A percentile compares a stretch with the other conserved stretches of the same genome.
Evolutionary conservation across 495 filamentous ascomycete genomes (phyloP).

Genomic region (Penicillium pancosmium): DNA sequence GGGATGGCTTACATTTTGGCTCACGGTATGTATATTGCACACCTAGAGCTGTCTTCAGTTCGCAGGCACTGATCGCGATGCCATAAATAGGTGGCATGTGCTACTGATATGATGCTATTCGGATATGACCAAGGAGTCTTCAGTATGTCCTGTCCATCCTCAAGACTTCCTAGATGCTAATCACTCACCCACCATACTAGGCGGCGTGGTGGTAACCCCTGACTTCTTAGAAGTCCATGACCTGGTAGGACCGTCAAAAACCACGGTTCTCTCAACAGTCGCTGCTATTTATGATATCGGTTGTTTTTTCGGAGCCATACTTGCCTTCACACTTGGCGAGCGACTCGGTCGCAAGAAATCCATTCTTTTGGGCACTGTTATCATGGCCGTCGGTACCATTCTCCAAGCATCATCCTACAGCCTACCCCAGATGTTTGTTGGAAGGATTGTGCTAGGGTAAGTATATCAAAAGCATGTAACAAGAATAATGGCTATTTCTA

Average conservation of each 20-base stretch:
- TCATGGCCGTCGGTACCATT: slow-evolving; percentile 1
- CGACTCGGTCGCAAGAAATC: slow-evolving; percentile 3
- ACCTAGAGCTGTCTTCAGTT: background rate
- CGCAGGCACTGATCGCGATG: background rate
- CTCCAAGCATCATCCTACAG: slow-evolving; percentile 4
- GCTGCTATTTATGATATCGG: slow-evolving; percentile 6
- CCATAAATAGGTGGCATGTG: background rate
- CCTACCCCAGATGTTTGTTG: background rate
- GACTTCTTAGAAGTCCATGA: slow-evolving; percentile 9
- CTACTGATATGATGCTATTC: slow-evolving; percentile 9
- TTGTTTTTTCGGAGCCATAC: slow-evolving; percentile 8
- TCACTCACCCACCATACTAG: background rate
- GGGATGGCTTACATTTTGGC: slow-evolving; percentile 8
- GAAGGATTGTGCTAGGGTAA: background rate
- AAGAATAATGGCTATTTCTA: background rate
- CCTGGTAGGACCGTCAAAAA: slow-evolving; percentile 2
- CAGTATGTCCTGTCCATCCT: background rate
- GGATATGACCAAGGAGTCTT: slow-evolving; percentile 9
- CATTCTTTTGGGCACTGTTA: slow-evolving; percentile 7
- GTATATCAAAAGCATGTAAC: background rate
- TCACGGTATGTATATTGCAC: slow-evolving; percentile 2
- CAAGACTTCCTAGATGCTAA: background rate
- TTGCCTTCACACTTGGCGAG: slow-evolving; percentile 4
- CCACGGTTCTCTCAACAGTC: slow-evolving; percentile 5
- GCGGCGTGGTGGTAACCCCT: slow-evolving; percentile 4